Conservation (phyloP, 176 grass and related monocot genomes). For the Avena eriantha region DNA sequence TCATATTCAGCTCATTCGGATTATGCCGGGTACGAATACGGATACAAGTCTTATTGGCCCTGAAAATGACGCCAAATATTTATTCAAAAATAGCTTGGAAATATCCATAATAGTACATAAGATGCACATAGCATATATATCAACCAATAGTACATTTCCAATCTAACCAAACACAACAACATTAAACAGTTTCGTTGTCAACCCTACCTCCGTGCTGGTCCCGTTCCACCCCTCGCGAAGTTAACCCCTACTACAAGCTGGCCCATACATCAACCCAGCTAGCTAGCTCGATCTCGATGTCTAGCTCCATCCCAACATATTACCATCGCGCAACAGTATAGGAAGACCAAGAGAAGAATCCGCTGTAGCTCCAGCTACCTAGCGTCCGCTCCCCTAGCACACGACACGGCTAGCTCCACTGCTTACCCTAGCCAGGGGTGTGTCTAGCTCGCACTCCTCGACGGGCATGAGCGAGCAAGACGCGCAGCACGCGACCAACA, state of each 20-base stretch:
- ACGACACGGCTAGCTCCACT: neutral
- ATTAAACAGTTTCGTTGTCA: constrained; percentile 48
- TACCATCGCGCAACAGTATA: constrained; percentile 29
- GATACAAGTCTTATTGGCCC: neutral
- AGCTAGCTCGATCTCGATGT: neutral
- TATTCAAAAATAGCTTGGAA: no score
- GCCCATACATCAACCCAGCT: constrained; percentile 37
- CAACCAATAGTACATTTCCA: neutral
- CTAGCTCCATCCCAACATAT: constrained; percentile 27
- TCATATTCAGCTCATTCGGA: neutral
- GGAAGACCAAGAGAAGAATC: constrained; percentile 34
- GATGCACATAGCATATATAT: no score
- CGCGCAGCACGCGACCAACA: constrained; percentile 28
- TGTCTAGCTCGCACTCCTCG: neutral
- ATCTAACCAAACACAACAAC: constrained; percentile 24
- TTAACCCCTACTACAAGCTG: constrained; percentile 46
- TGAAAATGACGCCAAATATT: neutral
- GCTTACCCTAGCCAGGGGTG: constrained; percentile 17
- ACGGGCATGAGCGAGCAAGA: constrained; percentile 77
- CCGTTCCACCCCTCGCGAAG: constrained; percentile 31
- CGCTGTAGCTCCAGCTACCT: constrained; percentile 32
- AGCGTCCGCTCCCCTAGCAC: neutral
- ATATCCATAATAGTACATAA: no score
- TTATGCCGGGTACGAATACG: neutral
- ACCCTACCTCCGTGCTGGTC: constrained; percentile 50